These are phyloP conservation scores for Pharnaceum exiguum DNA, from an alignment of 148 eudicot species.

Conservation along the genomic window DNA sequence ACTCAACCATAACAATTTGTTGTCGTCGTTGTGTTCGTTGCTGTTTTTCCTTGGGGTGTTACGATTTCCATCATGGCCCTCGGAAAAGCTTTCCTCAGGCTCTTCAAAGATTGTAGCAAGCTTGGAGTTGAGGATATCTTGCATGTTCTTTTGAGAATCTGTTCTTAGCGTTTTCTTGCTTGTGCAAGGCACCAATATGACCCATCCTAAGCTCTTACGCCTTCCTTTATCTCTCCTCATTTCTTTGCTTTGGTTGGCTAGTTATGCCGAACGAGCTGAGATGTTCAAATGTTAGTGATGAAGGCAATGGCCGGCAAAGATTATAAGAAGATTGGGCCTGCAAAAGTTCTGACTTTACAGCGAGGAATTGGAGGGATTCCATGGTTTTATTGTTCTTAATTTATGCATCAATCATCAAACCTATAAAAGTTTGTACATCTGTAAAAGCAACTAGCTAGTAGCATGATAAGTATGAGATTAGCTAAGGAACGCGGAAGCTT, in stretches of 20 bases:
- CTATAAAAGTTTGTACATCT: too few relatives aligned
- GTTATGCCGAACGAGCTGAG: not conserved
- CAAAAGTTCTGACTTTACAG: too few relatives aligned
- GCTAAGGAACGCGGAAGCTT: too few relatives aligned
- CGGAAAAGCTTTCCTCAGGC: conserved; percentile 8
- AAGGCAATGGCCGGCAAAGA: too few relatives aligned
- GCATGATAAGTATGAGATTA: too few relatives aligned
- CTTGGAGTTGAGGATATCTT: conserved; percentile 20
- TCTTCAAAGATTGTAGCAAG: conserved; percentile 25
- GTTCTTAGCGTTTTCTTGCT: conserved; percentile 21
- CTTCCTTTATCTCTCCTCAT: conserved; percentile 1
- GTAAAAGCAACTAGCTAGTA: too few relatives aligned
- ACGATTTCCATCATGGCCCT: not conserved
- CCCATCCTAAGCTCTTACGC: conserved; percentile 10
- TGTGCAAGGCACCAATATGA: conserved; percentile 17
- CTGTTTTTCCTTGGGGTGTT: not conserved
- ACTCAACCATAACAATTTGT: conserved; percentile 15
- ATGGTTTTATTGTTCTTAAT: too few relatives aligned
- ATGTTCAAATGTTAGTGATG: not conserved
- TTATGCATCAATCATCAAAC: not conserved
- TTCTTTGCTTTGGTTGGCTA: not conserved
- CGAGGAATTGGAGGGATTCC: too few relatives aligned
- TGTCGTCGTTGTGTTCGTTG: not conserved
- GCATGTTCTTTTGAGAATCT: conserved; percentile 23
- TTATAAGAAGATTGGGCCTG: too few relatives aligned